phyloP scores from a whole-genome alignment of 192 early-diverging fungal genomes.

The Umbelopsis vinacea region DNA sequence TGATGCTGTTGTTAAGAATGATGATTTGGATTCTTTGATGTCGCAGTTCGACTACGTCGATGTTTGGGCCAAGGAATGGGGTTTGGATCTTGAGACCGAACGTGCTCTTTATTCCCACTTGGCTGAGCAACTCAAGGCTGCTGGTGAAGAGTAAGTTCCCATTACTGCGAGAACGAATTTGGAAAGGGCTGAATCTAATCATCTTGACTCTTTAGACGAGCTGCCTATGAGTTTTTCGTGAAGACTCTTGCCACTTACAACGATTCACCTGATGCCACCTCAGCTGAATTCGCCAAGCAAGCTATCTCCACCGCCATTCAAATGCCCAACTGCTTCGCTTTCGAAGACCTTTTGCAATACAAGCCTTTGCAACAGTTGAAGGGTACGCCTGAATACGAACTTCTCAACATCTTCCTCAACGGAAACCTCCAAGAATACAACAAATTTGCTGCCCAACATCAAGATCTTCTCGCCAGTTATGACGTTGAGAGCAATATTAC shows the following conservation, averaged over 20 bases:
- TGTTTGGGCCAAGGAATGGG: slow-evolving; percentile 73
- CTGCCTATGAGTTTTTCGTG: slow-evolving; percentile 62
- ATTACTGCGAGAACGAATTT: slow-evolving; percentile 43
- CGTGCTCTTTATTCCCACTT: slow-evolving; percentile 66
- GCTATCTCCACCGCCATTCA: slow-evolving; percentile 68
- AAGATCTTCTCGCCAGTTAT: slow-evolving; percentile 54
- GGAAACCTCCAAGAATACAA: slow-evolving; percentile 70
- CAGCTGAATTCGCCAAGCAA: slow-evolving; percentile 53
- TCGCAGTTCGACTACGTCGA: slow-evolving; percentile 68
- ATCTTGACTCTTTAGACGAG: not conserved
- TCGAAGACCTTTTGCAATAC: slow-evolving; percentile 77
- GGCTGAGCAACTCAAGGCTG: slow-evolving; percentile 63
- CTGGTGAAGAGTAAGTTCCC: slow-evolving; percentile 61
- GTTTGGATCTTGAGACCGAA: slow-evolving; percentile 57
- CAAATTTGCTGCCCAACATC: slow-evolving; percentile 60
- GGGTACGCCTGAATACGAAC: slow-evolving; percentile 60
- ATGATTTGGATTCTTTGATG: slow-evolving; percentile 70
- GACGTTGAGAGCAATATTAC: slow-evolving; percentile 61
- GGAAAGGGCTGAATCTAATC: not conserved
- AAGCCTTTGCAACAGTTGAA: slow-evolving; percentile 66
- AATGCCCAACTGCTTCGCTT: slow-evolving; percentile 72
- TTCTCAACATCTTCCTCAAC: slow-evolving; percentile 71
- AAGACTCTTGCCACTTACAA: slow-evolving; percentile 68
- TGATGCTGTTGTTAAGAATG: slow-evolving; percentile 68
- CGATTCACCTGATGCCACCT: slow-evolving; percentile 36